Conservation (phyloP, 371 early-diverging fungal species). For the Mortierella sp. region DNA sequence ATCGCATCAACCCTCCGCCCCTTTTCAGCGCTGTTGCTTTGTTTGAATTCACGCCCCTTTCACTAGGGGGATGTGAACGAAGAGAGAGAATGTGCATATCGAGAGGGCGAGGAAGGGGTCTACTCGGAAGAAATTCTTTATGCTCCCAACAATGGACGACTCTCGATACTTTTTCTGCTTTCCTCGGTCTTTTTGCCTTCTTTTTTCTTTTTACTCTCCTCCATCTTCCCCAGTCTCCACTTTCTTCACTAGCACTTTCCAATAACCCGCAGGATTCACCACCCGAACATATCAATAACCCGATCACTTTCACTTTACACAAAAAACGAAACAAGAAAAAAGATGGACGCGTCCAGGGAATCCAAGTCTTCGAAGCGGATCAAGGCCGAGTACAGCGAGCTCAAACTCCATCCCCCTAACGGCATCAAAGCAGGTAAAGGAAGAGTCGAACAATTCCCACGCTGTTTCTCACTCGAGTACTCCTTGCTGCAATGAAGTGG, state of each 20-base stretch:
- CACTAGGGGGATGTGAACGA: background rate
- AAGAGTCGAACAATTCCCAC: too few species aligned
- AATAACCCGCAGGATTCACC: background rate
- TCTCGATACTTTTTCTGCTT: background rate
- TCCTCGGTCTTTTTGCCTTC: background rate
- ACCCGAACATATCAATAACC: background rate
- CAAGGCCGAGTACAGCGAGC: slow-evolving; percentile 3
- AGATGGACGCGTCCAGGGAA: background rate
- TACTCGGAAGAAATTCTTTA: background rate
- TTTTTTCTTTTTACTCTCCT: background rate
- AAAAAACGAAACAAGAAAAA: background rate
- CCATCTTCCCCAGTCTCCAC: background rate
- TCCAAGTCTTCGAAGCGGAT: slow-evolving; percentile 3
- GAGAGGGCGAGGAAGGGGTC: background rate
- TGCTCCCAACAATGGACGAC: background rate
- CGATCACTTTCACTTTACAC: background rate
- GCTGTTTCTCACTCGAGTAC: too few species aligned
- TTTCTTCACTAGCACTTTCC: background rate
- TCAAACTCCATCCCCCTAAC: background rate
- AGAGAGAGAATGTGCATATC: background rate
- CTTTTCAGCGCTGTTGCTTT: too few species aligned
- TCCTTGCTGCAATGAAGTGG: too few species aligned
- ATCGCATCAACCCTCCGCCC: too few species aligned
- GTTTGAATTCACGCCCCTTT: too few species aligned
- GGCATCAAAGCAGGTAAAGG: slow-evolving; percentile 3